A percentile compares a stretch with the other conserved stretches of the same genome.
Conservation (phyloP, 2,329 filamentous ascomycete species). For the Apiospora pterosperma region DNA sequence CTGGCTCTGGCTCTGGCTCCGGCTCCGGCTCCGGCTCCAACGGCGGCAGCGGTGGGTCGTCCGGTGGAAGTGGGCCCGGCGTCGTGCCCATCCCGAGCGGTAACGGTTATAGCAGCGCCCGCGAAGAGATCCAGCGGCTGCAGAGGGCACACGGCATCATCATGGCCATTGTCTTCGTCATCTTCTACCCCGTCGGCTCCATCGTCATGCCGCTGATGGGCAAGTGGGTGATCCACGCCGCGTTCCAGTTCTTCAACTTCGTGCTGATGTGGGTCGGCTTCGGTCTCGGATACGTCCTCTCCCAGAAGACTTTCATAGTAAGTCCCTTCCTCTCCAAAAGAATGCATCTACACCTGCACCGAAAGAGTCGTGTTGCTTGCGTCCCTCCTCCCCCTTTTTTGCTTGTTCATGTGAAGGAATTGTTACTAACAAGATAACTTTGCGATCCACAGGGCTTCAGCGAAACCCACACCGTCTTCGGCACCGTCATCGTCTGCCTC, state of each 20-base stretch:
- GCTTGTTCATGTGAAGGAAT: too few species aligned
- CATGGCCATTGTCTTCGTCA: slow-evolving; percentile 57
- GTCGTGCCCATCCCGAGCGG: background rate
- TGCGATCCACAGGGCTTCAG: slow-evolving; percentile 42
- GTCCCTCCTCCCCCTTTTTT: background rate
- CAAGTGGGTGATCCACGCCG: slow-evolving; percentile 55
- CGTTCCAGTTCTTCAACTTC: slow-evolving; percentile 52
- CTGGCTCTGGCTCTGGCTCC: too few species aligned
- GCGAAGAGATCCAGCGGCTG: slow-evolving; percentile 17
- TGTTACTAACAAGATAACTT: slow-evolving; percentile 12
- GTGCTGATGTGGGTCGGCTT: slow-evolving; percentile 55
- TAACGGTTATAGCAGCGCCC: slow-evolving; percentile 9
- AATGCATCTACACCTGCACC: slow-evolving; percentile 6
- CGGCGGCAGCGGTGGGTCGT: slow-evolving; percentile 4
- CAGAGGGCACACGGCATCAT: slow-evolving; percentile 53
- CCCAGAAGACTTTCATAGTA: slow-evolving; percentile 26
- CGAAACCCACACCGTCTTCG: slow-evolving; percentile 52
- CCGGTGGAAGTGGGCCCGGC: slow-evolving; percentile 9
- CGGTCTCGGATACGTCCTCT: slow-evolving; percentile 50
- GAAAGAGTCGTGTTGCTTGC: slow-evolving; percentile 4
- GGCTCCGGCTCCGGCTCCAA: background rate
- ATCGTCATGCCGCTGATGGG: slow-evolving; percentile 57
- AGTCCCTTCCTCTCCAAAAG: slow-evolving; percentile 14
- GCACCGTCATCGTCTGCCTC: slow-evolving; percentile 50
- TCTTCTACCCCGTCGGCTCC: slow-evolving; percentile 58